Evolutionary conservation across 441 rosid genomes (phyloP).

Genomic region (Viola pubescens): DNA sequence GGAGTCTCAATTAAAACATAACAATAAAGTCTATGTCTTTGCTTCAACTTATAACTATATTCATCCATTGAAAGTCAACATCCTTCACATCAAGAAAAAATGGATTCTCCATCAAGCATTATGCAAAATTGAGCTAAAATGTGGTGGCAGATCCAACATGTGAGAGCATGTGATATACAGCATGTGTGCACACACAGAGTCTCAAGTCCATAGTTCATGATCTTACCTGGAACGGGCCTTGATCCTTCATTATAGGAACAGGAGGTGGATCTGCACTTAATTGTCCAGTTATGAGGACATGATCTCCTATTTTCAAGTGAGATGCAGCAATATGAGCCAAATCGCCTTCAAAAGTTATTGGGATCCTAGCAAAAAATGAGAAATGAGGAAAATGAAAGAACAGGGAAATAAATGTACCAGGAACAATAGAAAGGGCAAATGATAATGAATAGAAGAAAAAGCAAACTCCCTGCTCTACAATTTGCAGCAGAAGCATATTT

Average conservation of each 20-base stretch:
- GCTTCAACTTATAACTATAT: no score
- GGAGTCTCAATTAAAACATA: conserved; percentile 12
- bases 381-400: background rate
- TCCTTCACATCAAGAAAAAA: no score
- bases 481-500: no score
- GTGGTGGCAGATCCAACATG: background rate
- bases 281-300: conserved; percentile 51
- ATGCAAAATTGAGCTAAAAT: background rate
- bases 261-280: conserved; percentile 26
- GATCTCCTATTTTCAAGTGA: conserved; percentile 57
- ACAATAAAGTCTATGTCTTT: background rate
- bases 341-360: conserved; percentile 67
- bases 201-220: background rate
- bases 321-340: conserved; percentile 60
- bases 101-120: background rate
- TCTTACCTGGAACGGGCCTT: conserved; percentile 46
- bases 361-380: conserved; percentile 39
- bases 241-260: conserved; percentile 22
- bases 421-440: no score
- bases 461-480: no score
- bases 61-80: no score
- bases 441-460: no score
- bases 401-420: no score
- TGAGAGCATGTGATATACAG: background rate
- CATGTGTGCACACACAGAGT: background rate